Base-by-base conservation (phyloP, 75 land plant genomes). In the Sequoia sempervirens region DNA sequence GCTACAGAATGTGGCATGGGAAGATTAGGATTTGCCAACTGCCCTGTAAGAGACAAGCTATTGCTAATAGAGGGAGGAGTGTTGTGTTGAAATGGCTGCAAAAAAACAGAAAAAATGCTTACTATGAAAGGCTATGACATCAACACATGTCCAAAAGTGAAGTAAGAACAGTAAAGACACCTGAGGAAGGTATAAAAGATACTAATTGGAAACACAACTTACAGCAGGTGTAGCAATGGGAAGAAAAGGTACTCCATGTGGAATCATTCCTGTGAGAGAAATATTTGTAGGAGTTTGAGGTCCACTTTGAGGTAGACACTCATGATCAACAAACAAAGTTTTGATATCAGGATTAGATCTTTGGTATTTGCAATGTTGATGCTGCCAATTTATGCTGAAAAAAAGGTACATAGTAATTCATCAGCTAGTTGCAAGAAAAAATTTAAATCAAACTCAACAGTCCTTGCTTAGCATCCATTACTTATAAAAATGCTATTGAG, bases 381-480 rank as follows among this genome's bases (percentile, higher is more conserved):
- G 93, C 85, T 95, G 97, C 97, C 95, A 92, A 84, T 93, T 92
- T 80, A 93, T 88, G 78, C 97, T 95, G 90, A 43, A 45, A 11
- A 78, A 78, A 45, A 10, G 13, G 10, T 26, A 43, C 5, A 76
- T 41, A 76, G 1, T 43, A 26, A 43, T 78, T 23, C 50, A 78
- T 45, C 50, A 78, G 50, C 4, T 43, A 45, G n/a, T 45, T 45
- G 26, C 8, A 23, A 23, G 50, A 45, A 78, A 45, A 37, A 41
- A 7, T 43, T n/a, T 9, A 45, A n/a, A 43, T 7, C 43, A 20
- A 18, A 18, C 2, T 40, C 5, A 23, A 37, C 3, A 8, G 11
- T 34, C 45, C 43, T 8, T 75, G 11, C 46, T 41, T 58, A 20
- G 11, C n/a, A 23, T 26, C 36, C 1, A 8, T 46, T 46, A 7